A percentile compares a stretch with the other conserved stretches of the same genome.
Conservation (phyloP, 164 flowering plant species). For the Magnolia sinica region DNA sequence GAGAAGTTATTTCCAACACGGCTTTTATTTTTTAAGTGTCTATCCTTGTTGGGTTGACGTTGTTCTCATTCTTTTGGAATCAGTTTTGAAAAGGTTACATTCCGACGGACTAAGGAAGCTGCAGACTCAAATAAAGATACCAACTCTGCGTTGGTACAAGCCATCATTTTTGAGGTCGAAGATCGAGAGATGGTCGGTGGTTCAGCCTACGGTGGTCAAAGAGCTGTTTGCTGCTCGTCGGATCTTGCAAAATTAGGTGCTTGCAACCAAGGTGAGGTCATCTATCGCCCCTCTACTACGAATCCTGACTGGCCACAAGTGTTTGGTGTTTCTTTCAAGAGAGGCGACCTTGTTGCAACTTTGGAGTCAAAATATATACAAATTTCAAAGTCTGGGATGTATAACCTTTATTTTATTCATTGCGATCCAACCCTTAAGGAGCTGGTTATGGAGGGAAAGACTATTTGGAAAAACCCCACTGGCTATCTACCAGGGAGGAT, state of each 20-base stretch:
- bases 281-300: constrained; percentile 64
- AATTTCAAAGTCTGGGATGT: constrained; percentile 91
- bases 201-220: constrained; percentile 99
- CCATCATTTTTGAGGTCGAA: constrained; percentile 90
- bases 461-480: constrained; percentile 91
- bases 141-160: constrained; percentile 51
- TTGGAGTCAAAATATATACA: constrained; percentile 54
- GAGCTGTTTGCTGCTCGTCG: constrained; percentile 89
- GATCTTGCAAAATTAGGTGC: constrained; percentile 94
- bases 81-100: constrained; percentile 83
- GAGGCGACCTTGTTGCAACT: constrained; percentile 41
- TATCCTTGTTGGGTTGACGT: neutral
- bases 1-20: neutral
- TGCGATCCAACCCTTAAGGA: constrained; percentile 75
- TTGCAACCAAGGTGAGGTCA: constrained; percentile 71
- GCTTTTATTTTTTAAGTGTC: neutral
- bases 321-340: constrained; percentile 52
- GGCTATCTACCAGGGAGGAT: constrained; percentile 97
- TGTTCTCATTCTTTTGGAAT: constrained; percentile 12
- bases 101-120: constrained; percentile 53
- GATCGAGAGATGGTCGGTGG: constrained; percentile 92
- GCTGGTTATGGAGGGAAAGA: constrained; percentile 73
- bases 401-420: constrained; percentile 88
- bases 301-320: constrained; percentile 87
- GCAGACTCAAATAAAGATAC: constrained; percentile 17